Conservation (phyloP, 177 flowering plant species). For the Vitis hybrid region DNA sequence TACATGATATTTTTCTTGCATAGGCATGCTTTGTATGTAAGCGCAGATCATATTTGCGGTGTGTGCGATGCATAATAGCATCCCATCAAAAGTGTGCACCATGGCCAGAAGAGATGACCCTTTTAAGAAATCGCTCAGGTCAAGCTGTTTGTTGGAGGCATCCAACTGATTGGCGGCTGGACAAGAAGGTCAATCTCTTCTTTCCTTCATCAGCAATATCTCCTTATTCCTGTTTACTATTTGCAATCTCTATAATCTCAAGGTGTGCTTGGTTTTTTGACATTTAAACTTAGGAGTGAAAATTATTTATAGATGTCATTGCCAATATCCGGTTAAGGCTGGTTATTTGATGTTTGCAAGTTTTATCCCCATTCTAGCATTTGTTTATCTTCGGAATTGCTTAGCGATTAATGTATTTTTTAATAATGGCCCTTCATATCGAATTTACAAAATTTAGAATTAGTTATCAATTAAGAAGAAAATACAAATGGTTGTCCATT, state of each 20-base stretch:
- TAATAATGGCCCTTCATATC: too few relatives aligned
- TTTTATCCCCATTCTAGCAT: too few relatives aligned
- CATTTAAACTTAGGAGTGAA: too few relatives aligned
- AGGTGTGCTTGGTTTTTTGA: too few relatives aligned
- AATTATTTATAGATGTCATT: too few relatives aligned
- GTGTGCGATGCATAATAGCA: constrained; percentile 65
- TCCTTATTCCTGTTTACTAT: not conserved
- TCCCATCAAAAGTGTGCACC: constrained; percentile 81
- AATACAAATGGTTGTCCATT: too few relatives aligned
- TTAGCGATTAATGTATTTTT: too few relatives aligned
- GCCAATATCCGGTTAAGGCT: too few relatives aligned
- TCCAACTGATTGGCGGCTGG: constrained; percentile 69
- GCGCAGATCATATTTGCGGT: constrained; percentile 62
- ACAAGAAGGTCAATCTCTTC: constrained; percentile 81
- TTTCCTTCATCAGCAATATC: constrained; percentile 32
- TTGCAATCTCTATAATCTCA: not conserved
- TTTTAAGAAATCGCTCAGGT: constrained; percentile 45
- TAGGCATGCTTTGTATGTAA: constrained; percentile 82
- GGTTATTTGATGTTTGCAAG: too few relatives aligned
- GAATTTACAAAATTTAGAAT: too few relatives aligned
- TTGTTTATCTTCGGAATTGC: too few relatives aligned
- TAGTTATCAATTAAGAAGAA: too few relatives aligned
- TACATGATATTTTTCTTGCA: constrained; percentile 2
- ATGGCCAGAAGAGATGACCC: constrained; percentile 68
- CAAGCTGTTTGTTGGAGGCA: constrained; percentile 91